Evolutionary conservation across 176 grass and related monocot species (phyloP).

Genomic region (Paspalum notatum): DNA sequence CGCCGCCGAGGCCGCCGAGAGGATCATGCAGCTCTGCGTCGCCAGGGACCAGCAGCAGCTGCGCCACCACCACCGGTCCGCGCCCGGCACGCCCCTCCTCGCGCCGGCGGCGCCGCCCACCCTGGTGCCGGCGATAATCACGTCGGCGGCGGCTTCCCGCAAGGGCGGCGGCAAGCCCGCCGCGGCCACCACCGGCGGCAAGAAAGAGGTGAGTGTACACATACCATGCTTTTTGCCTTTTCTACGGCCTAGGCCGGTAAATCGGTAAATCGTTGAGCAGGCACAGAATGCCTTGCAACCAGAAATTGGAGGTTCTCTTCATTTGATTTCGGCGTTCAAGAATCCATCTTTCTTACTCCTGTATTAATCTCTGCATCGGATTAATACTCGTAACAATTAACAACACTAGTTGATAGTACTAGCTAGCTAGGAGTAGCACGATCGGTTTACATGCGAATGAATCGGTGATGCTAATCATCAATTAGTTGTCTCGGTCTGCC

Average conservation of each 20-base stretch:
- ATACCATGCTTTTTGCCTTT: not conserved
- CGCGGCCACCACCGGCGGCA: not conserved
- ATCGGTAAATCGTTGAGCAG: too few species aligned
- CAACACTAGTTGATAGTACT: too few species aligned
- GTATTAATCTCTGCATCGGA: too few species aligned
- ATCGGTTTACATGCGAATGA: too few species aligned
- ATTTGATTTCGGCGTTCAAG: too few species aligned
- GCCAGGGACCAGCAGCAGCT: constrained; percentile 33
- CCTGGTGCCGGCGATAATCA: not conserved
- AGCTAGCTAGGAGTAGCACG: too few species aligned
- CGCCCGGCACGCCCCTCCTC: constrained; percentile 30
- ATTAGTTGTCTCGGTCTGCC: not conserved
- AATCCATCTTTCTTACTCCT: too few species aligned
- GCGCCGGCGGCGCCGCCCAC: not conserved
- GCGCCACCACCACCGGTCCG: not conserved
- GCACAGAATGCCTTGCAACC: too few species aligned
- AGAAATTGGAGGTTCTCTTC: too few species aligned
- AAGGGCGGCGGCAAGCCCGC: not conserved
- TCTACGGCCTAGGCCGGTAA: too few species aligned
- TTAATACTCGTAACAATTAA: too few species aligned
- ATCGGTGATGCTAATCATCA: too few species aligned
- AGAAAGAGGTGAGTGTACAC: constrained; percentile 68
- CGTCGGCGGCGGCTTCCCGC: not conserved
- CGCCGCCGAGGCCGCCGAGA: constrained; percentile 67
- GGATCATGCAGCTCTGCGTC: constrained; percentile 78